Base-by-base conservation (phyloP, 257 asterid species). In the Jacaranda mimosifolia region DNA sequence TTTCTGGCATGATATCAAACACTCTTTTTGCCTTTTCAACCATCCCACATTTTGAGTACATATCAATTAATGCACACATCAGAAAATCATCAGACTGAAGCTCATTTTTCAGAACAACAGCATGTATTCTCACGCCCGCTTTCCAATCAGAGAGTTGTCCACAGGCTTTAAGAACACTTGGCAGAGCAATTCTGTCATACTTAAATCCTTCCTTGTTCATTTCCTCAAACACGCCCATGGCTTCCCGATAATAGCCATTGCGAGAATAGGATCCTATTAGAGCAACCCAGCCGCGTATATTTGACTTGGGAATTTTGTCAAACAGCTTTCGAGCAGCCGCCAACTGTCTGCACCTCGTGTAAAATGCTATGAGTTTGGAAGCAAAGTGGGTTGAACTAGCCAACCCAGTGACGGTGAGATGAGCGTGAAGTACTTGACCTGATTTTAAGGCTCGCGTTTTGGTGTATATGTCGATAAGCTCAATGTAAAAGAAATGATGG, bases 161-260 rank as follows among this genome's bases (percentile, higher is more conserved):
- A n/a, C 97, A 89, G 43, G 94, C 91, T 84, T 89, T 92, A 5
- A 92, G 91, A 36, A 89, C 84, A 77, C 97, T 92, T 26, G 97
- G 97, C 66, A 90, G 66, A 42, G 86, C 88, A 67, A 85, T 83
- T 65, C 83, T 77, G 79, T 86, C 89, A 19, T 78, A 80, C 17
- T 70, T 77, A 17, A 69, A 40, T 17, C 91, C 86, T 63, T 68
- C 70, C 69, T 35, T 80, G 39, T 42, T 91, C 95, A 91, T 85
- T 51, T 82, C 80, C 11, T 26, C 60, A 59, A 92, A 89, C 40
- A 68, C 63, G 26, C 68, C 18, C 84, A 92, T 75, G 21, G 91
- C 87, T 69, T 87, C 93, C 66, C 77, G 80, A 46, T 87, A 85
- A 72, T 80, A 80, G 43, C 93, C 92, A 38, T 70, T 58, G 72